These are phyloP conservation scores for Zychaea mexicana DNA, from an alignment of 371 early-diverging fungal species.

Conservation along the genomic window DNA sequence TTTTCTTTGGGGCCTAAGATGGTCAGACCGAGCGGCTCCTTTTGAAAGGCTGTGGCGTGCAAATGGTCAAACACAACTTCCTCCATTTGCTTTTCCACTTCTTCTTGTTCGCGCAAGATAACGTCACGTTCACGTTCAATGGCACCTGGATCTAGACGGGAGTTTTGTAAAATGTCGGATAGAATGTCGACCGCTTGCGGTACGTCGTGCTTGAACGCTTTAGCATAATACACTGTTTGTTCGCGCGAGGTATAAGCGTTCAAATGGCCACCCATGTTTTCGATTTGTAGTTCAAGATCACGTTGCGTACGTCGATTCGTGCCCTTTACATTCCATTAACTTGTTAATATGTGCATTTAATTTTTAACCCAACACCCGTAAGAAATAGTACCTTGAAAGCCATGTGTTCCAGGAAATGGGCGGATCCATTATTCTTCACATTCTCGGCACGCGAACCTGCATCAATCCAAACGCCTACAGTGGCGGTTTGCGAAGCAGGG, in stretches of 20 bases:
- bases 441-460: constrained; percentile 95
- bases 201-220: constrained; percentile 87
- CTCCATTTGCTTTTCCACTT: constrained; percentile 94
- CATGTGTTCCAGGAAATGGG: constrained; percentile 99
- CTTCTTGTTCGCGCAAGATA: constrained; percentile 94
- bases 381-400: constrained; percentile 85
- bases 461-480: constrained; percentile 98
- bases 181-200: constrained; percentile 89
- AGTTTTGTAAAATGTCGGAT: constrained; percentile 93
- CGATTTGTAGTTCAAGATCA: constrained; percentile 92
- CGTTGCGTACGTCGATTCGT: constrained; percentile 83
- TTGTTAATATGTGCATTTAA: not conserved
- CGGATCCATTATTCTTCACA: constrained; percentile 90
- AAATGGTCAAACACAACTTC: constrained; percentile 84
- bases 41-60: constrained; percentile 95
- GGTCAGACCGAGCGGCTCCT: constrained; percentile 88
- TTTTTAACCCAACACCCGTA: too few relatives aligned
- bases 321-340: constrained; percentile 62
- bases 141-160: constrained; percentile 79
- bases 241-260: constrained; percentile 98
- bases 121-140: constrained; percentile 93
- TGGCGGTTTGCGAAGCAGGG: constrained; percentile 91
- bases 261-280: constrained; percentile 97
- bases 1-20: constrained; percentile 94
- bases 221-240: constrained; percentile 97